phyloP scores from a whole-genome alignment of 768 basidiomycete species.

The Collybia nuda region DNA sequence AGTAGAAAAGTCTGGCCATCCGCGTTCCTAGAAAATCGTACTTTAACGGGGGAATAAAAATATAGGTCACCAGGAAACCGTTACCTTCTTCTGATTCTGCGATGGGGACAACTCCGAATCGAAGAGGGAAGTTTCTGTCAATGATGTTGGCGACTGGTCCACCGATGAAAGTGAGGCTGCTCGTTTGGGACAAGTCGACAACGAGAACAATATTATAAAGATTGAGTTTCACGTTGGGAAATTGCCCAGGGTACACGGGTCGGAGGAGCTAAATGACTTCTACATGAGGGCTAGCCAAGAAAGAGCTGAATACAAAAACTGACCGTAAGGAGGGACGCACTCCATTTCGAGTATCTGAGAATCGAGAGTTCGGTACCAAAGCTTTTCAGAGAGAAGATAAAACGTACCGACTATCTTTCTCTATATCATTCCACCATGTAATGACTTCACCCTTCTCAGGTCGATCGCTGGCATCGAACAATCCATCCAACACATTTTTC shows the following conservation, averaged over 20 bases:
- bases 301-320: constrained; percentile 15
- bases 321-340: constrained; percentile 49
- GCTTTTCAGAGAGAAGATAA: constrained; percentile 8
- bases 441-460: constrained; percentile 73
- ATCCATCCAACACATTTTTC: constrained; percentile 54
- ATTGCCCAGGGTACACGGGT: constrained; percentile 76
- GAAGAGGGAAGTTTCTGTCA: constrained; percentile 67
- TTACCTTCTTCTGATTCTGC: constrained; percentile 49
- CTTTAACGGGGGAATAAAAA: background rate
- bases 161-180: constrained; percentile 61
- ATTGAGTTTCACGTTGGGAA: constrained; percentile 74
- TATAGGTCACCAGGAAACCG: constrained; percentile 1
- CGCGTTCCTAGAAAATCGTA: constrained; percentile 44
- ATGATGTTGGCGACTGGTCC: constrained; percentile 71
- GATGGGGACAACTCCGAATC: constrained; percentile 85
- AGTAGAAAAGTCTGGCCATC: constrained; percentile 74
- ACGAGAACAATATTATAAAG: constrained; percentile 81
- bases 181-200: constrained; percentile 72
- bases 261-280: constrained; percentile 59
- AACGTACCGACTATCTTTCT: constrained; percentile 71
- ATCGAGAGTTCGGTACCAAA: background rate
- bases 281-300: background rate
- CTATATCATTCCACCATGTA: constrained; percentile 90
- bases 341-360: constrained; percentile 51
- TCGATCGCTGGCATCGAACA: constrained; percentile 93